phyloP scores from a whole-genome alignment of 2,329 filamentous ascomycete genomes.

The Biscogniauxia mediterranea region DNA sequence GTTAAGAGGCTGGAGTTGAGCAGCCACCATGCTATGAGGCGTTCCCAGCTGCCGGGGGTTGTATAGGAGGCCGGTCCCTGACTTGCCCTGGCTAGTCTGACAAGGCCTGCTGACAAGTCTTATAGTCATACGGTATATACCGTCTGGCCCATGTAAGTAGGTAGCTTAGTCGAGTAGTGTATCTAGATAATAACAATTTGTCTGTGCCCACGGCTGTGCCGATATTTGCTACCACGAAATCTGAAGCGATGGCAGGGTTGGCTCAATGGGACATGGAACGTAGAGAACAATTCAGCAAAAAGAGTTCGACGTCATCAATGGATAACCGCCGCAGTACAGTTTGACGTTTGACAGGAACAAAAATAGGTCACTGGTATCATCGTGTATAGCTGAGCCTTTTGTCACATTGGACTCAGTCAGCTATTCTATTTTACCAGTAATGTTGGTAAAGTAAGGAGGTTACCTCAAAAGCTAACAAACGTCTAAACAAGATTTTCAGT shows the following conservation, averaged over 20 bases:
- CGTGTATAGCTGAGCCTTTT: neutral
- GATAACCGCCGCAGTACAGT: neutral
- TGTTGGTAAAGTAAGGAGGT: too few relatives aligned
- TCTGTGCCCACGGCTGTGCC: neutral
- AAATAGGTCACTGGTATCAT: neutral
- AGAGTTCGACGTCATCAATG: conserved; percentile 22
- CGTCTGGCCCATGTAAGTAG: neutral
- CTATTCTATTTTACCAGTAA: neutral
- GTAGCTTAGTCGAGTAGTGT: neutral
- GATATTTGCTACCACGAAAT: neutral
- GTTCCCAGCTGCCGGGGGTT: neutral
- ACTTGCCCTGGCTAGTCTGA: neutral
- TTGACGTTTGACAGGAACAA: neutral
- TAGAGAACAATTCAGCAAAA: neutral
- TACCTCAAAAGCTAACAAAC: neutral
- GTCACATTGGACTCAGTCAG: neutral
- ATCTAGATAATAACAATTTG: neutral
- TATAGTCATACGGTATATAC: neutral
- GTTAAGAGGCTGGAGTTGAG: neutral
- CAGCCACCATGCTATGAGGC: neutral
- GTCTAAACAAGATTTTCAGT: conserved; percentile 9
- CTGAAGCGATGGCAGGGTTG: neutral
- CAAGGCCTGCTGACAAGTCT: neutral
- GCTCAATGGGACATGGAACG: neutral
- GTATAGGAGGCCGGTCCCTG: neutral